Evolutionary conservation across 108 stramenopile genomes (phyloP), one percentile per base, ranked within the genome.

Genomic region (Nitzschia inconspicua): DNA sequence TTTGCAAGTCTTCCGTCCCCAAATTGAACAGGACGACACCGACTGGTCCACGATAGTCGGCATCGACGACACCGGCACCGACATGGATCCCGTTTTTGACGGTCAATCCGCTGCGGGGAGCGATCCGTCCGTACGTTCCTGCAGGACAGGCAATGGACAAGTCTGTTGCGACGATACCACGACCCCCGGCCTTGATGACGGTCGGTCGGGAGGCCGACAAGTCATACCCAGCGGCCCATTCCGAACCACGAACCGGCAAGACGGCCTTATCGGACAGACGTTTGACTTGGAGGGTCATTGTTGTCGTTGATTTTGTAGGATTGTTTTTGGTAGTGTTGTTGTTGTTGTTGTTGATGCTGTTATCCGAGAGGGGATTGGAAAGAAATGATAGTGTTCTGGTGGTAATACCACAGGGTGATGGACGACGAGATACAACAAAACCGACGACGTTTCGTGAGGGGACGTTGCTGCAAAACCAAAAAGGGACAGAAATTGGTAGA

Each of bases 21-120:
- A 95, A 90, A 68, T 99, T 99, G 86, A 99, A 99, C 26, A 99
- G 70, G 7, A 99, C 91, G 25, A 99, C 97, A 13, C 98, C 98
- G 16, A 99, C 97, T 28, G 81, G 77, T 34, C 98, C 98, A 2
- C 98, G 93, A 62, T 99, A 99, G 53, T 99, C 98, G 47, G 93
- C 93, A 69, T 98, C 93, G 24, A 99, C 93, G 24, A 99, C 98
- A 19, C 98, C 98, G 11, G 98, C 98, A 3, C 98, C 98, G 18
- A 86, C 85, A 60, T 98, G 95, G 67, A 99, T 96, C 61, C 91
- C 86, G 42, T 96, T 85, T 67, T 99, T 99, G 60, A 86, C 76
- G 6, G 98, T 94, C 32, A 99, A 79, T 43, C 98, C 98, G 51
- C 66, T 68, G 27, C 92, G 77, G 14, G 92, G 93, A 32, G 91